phyloP scores from a whole-genome alignment of 768 basidiomycete species.

The Agaricus sinodeliciosus region DNA sequence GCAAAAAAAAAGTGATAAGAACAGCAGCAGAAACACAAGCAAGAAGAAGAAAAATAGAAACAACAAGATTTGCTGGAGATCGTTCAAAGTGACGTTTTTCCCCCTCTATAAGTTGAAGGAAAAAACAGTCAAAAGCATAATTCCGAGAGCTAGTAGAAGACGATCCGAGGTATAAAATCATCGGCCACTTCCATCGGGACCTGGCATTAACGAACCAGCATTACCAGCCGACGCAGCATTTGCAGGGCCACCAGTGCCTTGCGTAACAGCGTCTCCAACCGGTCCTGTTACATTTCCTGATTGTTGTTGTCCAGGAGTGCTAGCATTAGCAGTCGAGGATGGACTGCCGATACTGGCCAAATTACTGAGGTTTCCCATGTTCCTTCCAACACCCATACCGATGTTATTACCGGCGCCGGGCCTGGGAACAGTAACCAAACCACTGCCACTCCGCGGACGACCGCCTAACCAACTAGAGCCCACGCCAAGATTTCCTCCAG shows the following conservation, averaged over 20 bases:
- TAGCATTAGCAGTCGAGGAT: background rate
- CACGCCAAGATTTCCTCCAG: slow-evolving; percentile 17
- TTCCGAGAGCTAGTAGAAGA: background rate
- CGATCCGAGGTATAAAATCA: background rate
- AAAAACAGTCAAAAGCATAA: background rate
- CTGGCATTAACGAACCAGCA: background rate
- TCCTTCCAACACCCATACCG: slow-evolving; percentile 12
- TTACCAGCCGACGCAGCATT: background rate
- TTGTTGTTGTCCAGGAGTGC: background rate
- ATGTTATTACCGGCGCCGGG: slow-evolving; percentile 4
- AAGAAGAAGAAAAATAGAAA: background rate
- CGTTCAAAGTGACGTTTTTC: background rate
- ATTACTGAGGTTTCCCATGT: slow-evolving; percentile 5
- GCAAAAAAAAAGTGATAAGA: background rate
- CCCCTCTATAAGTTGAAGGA: slow-evolving; percentile 1
- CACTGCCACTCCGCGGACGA: slow-evolving; percentile 47
- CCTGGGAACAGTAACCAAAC: slow-evolving; percentile 22
- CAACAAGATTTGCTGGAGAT: background rate
- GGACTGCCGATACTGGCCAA: background rate
- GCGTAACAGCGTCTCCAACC: background rate
- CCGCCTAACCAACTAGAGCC: slow-evolving; percentile 24
- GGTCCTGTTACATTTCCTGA: background rate
- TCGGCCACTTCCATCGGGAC: slow-evolving; percentile 6
- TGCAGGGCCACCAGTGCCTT: background rate
- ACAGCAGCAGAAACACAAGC: background rate